Base-by-base conservation (phyloP, 2,329 filamentous ascomycete genomes). In the Emmonsia crescens region DNA sequence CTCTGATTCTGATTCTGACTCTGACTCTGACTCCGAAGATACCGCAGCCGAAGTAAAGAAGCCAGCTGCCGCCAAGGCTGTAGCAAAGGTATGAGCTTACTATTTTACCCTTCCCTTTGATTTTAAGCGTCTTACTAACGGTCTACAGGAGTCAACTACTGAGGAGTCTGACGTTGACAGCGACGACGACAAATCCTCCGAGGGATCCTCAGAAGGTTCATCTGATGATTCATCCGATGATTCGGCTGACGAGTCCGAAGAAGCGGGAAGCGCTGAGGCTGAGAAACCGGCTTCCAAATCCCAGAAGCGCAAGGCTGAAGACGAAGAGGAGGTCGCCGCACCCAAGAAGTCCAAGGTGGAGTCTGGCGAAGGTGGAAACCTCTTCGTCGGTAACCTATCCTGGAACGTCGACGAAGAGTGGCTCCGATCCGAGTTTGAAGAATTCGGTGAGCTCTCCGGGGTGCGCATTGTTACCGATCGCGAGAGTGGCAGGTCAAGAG, bases 351-450 rank as follows among this genome's bases (percentile, higher is more conserved):
- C 83, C 71, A 91, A 90, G 85, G 74, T 74, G 40, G 75, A 75
- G 60, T 70, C 72, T 59, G 79, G 74, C 63, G 74, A 66, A 46
- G 74, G 73, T 52, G 75, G 73, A 60, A 96, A 91, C 70, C 85
- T 96, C 60, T 96, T 96, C 76, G 85, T 91, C 67, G 92, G 92
- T 68, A 93, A 91, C 80, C 82, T 96, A 66, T 91, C 89, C 77
- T 96, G 91, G 91, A 89, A 87, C 73, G 81, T 96, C 60, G 89
- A 95, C 69, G 92, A 96, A 76, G 85, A 91, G 66, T 85, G 84
- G 78, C 85, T 96, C 66, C 82, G 83, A 67, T 83, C 87, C 69
- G 88, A 93, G 74, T 96, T 96, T 79, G 84, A 91, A 79, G 78
- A 83, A 65, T 93, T 87, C 70, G 87, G 87, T 66, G 88, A 88